Percentiles rank a stretch among this genome's conserved stretches.
Conservation (phyloP, 2,329 filamentous ascomycete genomes). For the Microsporum ferrugineum region DNA sequence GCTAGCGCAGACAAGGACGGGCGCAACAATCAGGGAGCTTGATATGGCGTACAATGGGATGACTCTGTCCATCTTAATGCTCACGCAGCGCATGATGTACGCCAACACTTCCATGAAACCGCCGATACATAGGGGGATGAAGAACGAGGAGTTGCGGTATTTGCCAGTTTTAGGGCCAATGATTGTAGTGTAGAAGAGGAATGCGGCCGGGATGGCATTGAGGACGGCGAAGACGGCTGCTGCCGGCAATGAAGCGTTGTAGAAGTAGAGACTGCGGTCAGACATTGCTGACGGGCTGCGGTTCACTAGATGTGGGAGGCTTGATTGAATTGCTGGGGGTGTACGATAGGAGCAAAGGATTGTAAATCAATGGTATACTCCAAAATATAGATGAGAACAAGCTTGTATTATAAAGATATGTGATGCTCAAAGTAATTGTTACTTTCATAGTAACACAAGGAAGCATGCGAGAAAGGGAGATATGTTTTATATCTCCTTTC, state of each 20-base stretch:
- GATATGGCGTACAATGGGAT: slow-evolving; percentile 33
- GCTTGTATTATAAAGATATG: not conserved
- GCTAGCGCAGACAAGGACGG: slow-evolving; percentile 40
- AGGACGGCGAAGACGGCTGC: slow-evolving; percentile 34
- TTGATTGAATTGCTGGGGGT: not conserved
- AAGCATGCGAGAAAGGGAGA: not conserved
- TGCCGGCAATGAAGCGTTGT: slow-evolving; percentile 34
- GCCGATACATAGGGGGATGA: slow-evolving; percentile 35
- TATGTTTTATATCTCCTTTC: not conserved
- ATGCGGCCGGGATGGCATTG: slow-evolving; percentile 30
- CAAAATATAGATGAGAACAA: not conserved
- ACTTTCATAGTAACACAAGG: not conserved
- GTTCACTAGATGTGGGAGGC: too few species aligned
- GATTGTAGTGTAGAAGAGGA: slow-evolving; percentile 34
- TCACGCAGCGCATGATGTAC: slow-evolving; percentile 32
- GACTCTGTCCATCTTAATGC: slow-evolving; percentile 25
- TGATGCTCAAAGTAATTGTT: not conserved
- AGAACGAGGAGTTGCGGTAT: slow-evolving; percentile 25
- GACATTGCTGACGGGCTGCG: not conserved
- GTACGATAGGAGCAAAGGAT: not conserved
- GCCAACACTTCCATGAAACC: slow-evolving; percentile 34
- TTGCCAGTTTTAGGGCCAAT: slow-evolving; percentile 31
- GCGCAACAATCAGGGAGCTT: slow-evolving; percentile 37
- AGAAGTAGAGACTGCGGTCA: slow-evolving; percentile 31
- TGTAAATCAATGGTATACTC: not conserved